Base-by-base conservation (phyloP, 2,329 filamentous ascomycete species). In the Xylariaceae sp. region DNA sequence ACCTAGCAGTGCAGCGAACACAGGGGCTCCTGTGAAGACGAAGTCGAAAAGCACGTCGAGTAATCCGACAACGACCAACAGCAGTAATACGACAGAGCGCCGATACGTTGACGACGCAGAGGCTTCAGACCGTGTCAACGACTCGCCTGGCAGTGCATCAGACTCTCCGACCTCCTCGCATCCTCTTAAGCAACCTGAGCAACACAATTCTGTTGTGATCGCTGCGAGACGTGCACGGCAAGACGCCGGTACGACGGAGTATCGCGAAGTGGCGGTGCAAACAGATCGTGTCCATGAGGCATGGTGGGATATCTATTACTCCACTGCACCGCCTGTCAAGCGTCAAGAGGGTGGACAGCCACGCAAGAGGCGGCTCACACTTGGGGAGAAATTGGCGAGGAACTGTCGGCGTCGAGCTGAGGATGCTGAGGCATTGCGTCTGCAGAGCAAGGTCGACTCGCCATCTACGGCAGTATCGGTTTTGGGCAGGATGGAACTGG, bases 221-320 rank as follows among this genome's bases (percentile, higher is more conserved):
- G 65, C 65, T 3, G 77, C 76, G 1, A 74, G 77, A 5, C 75
- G 73, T 49, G 66, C 72, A 3, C 79, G 80, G 0, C 67, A 70
- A 1, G 68, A 70, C 1, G 73, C 75, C 2, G 73, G 74, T 9
- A 69, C 75, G 23, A 30, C 23, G 5, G 73, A 74, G 13, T 85
- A 85, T 64, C 73, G 77, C 54, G 79, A 85, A 65, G 78, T 74
- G 8, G 71, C 73, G 4, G 76, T 82, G 1, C 83, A 86, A 65
- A 85, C 83, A 0, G 82, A 84, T 35, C 76, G 78, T 0, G 80
- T 81, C 0, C 74, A 78, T 37, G 80, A 79, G 11, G 78, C 79
- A 59, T 83, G 80, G 80, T 83, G 79, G 23, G 23, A 30, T 30
- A 30, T 30, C 23, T 30, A 30, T 5, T 30, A 30, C 23, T 30